Conservation (phyloP, 805 yeast genomes). For the Myxozyma melibiosi region DNA sequence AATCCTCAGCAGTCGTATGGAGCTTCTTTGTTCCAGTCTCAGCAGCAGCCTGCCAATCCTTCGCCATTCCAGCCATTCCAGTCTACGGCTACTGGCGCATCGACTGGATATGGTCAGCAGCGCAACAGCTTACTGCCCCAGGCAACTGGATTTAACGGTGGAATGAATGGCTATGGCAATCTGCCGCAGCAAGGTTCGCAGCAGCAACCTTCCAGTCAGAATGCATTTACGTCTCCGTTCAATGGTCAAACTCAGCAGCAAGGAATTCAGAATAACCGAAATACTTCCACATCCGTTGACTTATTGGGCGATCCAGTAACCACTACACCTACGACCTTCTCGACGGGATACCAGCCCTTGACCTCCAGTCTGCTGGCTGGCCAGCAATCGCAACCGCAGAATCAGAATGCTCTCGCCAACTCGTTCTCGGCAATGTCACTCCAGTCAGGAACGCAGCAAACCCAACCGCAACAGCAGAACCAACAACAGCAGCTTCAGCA, state of each 20-base stretch:
- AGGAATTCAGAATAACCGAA: not conserved
- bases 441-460: not conserved
- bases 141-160: slow-evolving; percentile 7
- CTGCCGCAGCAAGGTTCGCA: slow-evolving; percentile 12
- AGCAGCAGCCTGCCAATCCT: slow-evolving; percentile 23
- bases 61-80: slow-evolving; percentile 28
- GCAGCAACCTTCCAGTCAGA: too few species aligned
- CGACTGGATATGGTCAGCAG: slow-evolving; percentile 13
- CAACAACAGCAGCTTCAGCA: slow-evolving; percentile 13
- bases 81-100: not conserved
- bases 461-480: slow-evolving; percentile 2
- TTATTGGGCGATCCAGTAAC: slow-evolving; percentile 4
- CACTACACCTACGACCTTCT: not conserved
- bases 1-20: slow-evolving; percentile 31
- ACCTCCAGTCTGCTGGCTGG: slow-evolving; percentile 5
- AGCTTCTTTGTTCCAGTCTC: slow-evolving; percentile 33
- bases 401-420: slow-evolving; percentile 4
- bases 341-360: slow-evolving; percentile 1
- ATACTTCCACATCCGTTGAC: not conserved
- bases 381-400: slow-evolving; percentile 6
- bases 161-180: not conserved
- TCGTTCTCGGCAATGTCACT: slow-evolving; percentile 14
- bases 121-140: slow-evolving; percentile 16
- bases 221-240: too few species aligned
- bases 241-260: slow-evolving; percentile 22